A percentile compares a stretch with the other conserved stretches of the same genome.
Conservation (phyloP, 768 basidiomycete genomes). For the Lentinula raphanica region DNA sequence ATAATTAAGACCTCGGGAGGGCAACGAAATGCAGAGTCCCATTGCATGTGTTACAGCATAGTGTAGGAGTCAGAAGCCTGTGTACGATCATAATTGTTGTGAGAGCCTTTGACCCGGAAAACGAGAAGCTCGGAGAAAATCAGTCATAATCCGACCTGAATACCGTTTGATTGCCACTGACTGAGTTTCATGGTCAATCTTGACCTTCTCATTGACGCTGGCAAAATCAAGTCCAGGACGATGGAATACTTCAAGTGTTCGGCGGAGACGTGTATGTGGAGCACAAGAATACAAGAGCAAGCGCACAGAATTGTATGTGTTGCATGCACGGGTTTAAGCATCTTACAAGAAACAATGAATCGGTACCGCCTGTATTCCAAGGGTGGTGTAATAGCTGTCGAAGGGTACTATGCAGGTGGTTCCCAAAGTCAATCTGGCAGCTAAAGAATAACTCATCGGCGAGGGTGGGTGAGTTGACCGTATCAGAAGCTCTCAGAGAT, state of each 20-base stretch:
- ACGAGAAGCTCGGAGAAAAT: not conserved
- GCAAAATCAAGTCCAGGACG: not conserved
- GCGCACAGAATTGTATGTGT: too few species aligned
- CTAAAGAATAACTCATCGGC: not conserved
- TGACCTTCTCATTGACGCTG: not conserved
- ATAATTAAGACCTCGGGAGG: not conserved
- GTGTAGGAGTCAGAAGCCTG: too few species aligned
- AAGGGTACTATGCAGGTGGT: too few species aligned
- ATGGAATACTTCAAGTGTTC: not conserved
- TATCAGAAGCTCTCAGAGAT: not conserved
- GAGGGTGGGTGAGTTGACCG: not conserved
- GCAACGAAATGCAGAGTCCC: not conserved
- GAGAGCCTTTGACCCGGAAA: not conserved
- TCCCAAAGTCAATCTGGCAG: not conserved
- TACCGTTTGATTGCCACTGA: not conserved
- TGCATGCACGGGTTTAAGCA: too few species aligned
- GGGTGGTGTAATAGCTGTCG: not conserved
- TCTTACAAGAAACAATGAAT: not conserved
- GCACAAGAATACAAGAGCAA: not conserved
- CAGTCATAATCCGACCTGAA: not conserved
- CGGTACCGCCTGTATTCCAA: not conserved
- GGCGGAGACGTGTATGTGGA: not conserved
- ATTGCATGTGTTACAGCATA: not conserved
- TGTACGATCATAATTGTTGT: too few species aligned
- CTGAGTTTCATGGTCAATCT: not conserved